Percentiles rank a stretch among this genome's conserved stretches.
Evolutionary conservation across 108 stramenopile species (phyloP).

Genomic region (Bacterosira constricta): DNA sequence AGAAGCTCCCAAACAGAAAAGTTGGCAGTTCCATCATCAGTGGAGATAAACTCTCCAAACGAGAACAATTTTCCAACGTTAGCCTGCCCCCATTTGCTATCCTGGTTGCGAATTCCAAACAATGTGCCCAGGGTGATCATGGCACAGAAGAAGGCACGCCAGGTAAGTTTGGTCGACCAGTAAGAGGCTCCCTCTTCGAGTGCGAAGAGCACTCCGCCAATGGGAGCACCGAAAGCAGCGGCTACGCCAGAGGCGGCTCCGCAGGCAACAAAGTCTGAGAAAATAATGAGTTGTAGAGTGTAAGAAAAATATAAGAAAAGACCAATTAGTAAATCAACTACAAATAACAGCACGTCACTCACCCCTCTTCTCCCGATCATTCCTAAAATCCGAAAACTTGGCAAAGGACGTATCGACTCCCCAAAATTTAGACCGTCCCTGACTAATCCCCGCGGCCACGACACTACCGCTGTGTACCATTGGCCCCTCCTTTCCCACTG

Average conservation of each 20-base stretch:
- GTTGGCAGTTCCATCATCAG: slow-evolving; percentile 69
- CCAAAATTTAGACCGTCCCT: slow-evolving; percentile 87
- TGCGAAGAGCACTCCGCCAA: slow-evolving; percentile 95
- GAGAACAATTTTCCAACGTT: slow-evolving; percentile 93
- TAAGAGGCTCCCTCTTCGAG: slow-evolving; percentile 96
- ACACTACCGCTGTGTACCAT: slow-evolving; percentile 91
- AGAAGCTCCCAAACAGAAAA: slow-evolving; percentile 94
- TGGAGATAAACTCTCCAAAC: slow-evolving; percentile 90
- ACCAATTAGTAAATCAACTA: background rate
- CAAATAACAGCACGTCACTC: slow-evolving; percentile 2
- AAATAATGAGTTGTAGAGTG: background rate
- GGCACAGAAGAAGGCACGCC: slow-evolving; percentile 97
- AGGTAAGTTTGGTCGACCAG: slow-evolving; percentile 96
- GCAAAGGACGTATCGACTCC: slow-evolving; percentile 92
- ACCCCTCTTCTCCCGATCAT: slow-evolving; percentile 82
- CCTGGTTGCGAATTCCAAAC: slow-evolving; percentile 77
- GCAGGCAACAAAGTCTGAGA: slow-evolving; percentile 93
- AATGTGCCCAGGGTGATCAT: slow-evolving; percentile 93
- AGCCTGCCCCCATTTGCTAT: slow-evolving; percentile 87
- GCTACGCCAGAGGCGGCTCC: slow-evolving; percentile 96
- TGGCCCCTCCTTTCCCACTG: slow-evolving; percentile 98
- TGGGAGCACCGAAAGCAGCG: slow-evolving; percentile 96
- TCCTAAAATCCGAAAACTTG: slow-evolving; percentile 92
- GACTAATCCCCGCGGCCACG: slow-evolving; percentile 84
- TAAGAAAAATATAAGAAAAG: background rate